These are phyloP conservation scores for Candida silvatica DNA, from an alignment of 805 yeast genomes.

Conservation along the genomic window DNA sequence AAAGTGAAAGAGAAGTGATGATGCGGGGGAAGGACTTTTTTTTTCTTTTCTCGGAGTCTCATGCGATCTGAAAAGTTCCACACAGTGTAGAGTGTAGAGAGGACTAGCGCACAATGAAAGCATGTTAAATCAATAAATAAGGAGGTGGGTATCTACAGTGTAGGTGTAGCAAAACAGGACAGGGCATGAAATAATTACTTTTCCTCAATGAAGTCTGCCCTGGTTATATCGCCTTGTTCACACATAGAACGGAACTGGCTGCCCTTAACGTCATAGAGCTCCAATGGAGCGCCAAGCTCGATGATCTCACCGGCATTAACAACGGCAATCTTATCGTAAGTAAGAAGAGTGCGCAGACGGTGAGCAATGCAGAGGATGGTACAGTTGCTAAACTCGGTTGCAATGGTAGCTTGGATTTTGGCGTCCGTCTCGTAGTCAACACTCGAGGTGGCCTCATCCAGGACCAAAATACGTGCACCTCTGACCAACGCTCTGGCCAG, in stretches of 20 bases:
- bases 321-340: constrained; percentile 51
- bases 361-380: constrained; percentile 71
- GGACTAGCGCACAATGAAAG: too few species aligned
- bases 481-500: constrained; percentile 66
- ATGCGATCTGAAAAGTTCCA: background rate
- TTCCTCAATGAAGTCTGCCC: constrained; percentile 25
- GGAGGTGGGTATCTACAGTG: too few species aligned
- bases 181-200: too few species aligned
- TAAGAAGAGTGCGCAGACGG: constrained; percentile 52
- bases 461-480: constrained; percentile 46
- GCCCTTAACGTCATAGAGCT: constrained; percentile 28
- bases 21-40: background rate
- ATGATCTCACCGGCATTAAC: constrained; percentile 46
- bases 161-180: too few species aligned
- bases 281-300: constrained; percentile 47
- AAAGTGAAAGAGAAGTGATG: background rate
- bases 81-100: too few species aligned
- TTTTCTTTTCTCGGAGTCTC: background rate
- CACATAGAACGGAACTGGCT: constrained; percentile 47
- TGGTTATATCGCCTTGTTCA: constrained; percentile 34
- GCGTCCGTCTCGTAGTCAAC: constrained; percentile 69
- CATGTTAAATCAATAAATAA: too few species aligned
- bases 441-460: constrained; percentile 73
- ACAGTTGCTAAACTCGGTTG: constrained; percentile 47
- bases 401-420: constrained; percentile 52